Conservation (phyloP, 2,329 filamentous ascomycete species). For the Colletotrichum gloeosporioides region DNA sequence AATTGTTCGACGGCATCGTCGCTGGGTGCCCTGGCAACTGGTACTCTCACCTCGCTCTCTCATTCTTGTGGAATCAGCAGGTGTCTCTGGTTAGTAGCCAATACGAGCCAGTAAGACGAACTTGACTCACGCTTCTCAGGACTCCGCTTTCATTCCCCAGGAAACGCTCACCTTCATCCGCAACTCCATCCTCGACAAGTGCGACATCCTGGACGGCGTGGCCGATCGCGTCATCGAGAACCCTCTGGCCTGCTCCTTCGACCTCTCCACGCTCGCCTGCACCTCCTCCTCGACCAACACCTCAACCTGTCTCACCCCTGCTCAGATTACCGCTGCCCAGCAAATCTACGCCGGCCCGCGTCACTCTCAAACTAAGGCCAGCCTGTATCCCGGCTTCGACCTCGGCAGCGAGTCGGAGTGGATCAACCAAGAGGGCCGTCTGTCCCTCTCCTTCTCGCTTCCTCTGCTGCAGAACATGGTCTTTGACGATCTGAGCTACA, state of each 20-base stretch:
- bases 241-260: neutral
- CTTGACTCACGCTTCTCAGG: neutral
- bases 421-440: neutral
- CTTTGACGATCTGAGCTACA: neutral
- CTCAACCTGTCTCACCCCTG: neutral
- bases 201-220: neutral
- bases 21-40: slow-evolving; percentile 9
- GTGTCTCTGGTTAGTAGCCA: neutral
- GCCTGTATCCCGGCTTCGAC: slow-evolving; percentile 5
- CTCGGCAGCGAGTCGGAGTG: slow-evolving; percentile 8
- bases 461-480: slow-evolving; percentile 14
- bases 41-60: slow-evolving; percentile 6
- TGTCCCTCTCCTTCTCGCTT: slow-evolving; percentile 5
- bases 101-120: rapidly evolving
- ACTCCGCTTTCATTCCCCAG: neutral
- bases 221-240: slow-evolving; percentile 10
- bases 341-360: neutral
- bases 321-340: neutral
- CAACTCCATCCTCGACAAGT: neutral
- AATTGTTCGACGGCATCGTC: neutral
- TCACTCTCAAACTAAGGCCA: neutral
- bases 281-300: neutral
- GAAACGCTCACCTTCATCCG: neutral
- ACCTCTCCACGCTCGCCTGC: neutral
- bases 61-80: slow-evolving; percentile 12